Conservation (phyloP, 2,329 filamentous ascomycete genomes). For the Cladosporium sp. region DNA sequence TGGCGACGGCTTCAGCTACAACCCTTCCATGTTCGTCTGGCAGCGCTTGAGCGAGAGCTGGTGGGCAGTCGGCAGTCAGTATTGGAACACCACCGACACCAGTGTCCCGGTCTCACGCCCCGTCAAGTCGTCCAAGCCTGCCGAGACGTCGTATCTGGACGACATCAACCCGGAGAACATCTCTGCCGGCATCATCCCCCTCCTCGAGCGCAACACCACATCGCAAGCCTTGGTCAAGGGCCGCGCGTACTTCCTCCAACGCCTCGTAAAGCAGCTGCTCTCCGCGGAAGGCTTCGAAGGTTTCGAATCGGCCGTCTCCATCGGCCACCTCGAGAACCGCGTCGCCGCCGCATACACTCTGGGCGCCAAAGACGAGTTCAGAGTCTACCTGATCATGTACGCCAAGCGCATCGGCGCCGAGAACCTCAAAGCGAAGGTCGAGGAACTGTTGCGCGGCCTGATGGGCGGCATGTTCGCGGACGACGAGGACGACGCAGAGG, state of each 20-base stretch:
- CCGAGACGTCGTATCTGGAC: conserved; percentile 7
- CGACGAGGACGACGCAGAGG: conserved; percentile 54
- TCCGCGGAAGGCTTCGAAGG: conserved; percentile 88
- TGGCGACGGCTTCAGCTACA: conserved; percentile 91
- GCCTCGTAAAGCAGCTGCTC: conserved; percentile 84
- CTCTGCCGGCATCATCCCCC: conserved; percentile 89
- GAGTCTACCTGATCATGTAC: conserved; percentile 96
- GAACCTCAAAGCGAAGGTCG: conserved; percentile 81
- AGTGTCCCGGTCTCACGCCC: conserved; percentile 61
- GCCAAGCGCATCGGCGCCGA: conserved; percentile 93
- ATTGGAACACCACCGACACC: conserved; percentile 97
- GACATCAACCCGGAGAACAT: conserved; percentile 58
- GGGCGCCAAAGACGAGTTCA: conserved; percentile 86
- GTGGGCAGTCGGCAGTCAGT: conserved; percentile 98
- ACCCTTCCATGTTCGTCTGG: conserved; percentile 82
- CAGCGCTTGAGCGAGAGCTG: conserved; percentile 93
- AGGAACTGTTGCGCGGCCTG: conserved; percentile 82
- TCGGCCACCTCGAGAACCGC: conserved; percentile 92
- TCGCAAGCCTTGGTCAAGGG: conserved; percentile 89
- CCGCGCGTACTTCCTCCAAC: conserved; percentile 84
- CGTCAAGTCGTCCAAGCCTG: conserved; percentile 7
- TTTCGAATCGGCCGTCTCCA: conserved; percentile 86
- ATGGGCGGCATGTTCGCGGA: conserved; percentile 70
- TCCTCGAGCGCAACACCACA: conserved; percentile 91
- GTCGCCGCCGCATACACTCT: conserved; percentile 85